phyloP scores from a whole-genome alignment of 2,329 filamentous ascomycete species.

The Paecilomyces formosus region DNA sequence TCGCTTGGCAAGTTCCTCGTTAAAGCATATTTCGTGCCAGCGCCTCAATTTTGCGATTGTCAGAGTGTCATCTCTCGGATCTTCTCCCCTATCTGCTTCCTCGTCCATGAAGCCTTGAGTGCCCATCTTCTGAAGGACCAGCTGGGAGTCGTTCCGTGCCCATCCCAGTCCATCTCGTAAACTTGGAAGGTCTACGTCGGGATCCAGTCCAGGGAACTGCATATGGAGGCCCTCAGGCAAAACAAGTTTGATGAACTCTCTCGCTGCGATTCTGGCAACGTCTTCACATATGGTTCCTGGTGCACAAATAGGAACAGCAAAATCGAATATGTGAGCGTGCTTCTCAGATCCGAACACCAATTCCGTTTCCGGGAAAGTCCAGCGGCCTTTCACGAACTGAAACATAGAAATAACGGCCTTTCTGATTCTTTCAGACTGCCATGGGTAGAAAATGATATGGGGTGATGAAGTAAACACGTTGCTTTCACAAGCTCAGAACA shows the following conservation, averaged over 20 bases:
- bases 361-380: conserved; percentile 10
- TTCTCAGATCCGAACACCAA: conserved; percentile 9
- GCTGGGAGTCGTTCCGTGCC: neutral
- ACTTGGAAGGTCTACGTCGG: neutral
- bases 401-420: conserved; percentile 9
- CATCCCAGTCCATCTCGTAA: neutral
- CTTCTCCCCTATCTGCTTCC: neutral
- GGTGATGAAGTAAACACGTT: conserved; percentile 11
- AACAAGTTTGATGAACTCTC: conserved; percentile 10
- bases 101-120: neutral
- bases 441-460: conserved; percentile 8
- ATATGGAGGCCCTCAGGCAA: conserved; percentile 1
- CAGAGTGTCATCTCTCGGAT: neutral
- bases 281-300: conserved; percentile 10
- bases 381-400: conserved; percentile 11
- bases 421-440: conserved; percentile 3
- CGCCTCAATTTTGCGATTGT: neutral
- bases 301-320: conserved; percentile 15
- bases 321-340: conserved; percentile 12
- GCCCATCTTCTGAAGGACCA: neutral
- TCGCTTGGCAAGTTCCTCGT: neutral
- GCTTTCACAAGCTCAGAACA: conserved; percentile 10
- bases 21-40: neutral
- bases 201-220: neutral
- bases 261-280: conserved; percentile 9